These are phyloP conservation scores for Bruguiera parviflora DNA, from an alignment of 345 rosid genomes.

Conservation along the genomic window DNA sequence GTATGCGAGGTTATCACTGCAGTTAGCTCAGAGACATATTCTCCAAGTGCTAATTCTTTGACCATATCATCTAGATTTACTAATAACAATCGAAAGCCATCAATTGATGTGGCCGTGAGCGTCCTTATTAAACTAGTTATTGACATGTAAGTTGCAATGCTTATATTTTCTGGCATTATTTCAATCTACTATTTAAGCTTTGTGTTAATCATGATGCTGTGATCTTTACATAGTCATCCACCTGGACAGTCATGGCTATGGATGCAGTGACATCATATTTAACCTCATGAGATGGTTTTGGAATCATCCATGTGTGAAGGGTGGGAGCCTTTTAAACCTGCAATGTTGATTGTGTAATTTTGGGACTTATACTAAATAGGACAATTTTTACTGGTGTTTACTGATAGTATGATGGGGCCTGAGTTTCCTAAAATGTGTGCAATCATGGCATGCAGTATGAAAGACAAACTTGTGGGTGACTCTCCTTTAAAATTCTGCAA, in stretches of 20 bases:
- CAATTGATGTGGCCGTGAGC: conserved; percentile 96
- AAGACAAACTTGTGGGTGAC: neutral
- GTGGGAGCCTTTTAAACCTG: neutral
- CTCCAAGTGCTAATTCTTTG: conserved; percentile 51
- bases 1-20: conserved; percentile 95
- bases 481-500: neutral
- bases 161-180: conserved; percentile 15
- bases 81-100: conserved; percentile 77
- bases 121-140: conserved; percentile 94
- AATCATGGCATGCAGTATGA: neutral
- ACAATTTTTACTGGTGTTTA: neutral
- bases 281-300: conserved; percentile 1
- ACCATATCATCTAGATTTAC: conserved; percentile 74
- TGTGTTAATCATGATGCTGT: no score
- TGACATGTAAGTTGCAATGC: conserved; percentile 67
- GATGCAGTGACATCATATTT: conserved; percentile 8
- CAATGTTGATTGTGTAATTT: neutral
- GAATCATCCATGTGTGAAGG: no score
- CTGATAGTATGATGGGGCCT: neutral
- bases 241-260: neutral
- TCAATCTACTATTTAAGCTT: neutral
- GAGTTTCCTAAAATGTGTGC: neutral
- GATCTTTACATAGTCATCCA: no score
- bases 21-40: conserved; percentile 82
- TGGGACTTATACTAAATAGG: neutral